Evolutionary conservation across 129 eudicot species (phyloP).

Genomic region (Centrapalus pauciflorus): DNA sequence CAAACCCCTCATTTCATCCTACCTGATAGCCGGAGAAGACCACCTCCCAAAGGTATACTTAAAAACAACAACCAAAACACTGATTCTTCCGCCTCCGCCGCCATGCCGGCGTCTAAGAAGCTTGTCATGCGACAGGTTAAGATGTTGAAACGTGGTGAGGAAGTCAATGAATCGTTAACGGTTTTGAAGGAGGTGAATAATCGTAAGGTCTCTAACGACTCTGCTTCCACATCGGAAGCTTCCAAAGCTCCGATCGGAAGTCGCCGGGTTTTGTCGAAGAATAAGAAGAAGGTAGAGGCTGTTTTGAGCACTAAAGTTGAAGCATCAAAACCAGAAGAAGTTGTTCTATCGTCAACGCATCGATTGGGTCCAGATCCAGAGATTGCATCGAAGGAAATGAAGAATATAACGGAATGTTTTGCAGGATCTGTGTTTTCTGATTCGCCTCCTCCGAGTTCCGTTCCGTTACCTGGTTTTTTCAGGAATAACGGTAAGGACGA

Average conservation of each 20-base stretch:
- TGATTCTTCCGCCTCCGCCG: neutral
- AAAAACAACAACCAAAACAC: neutral
- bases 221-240: neutral
- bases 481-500: neutral
- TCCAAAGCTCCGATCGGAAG: neutral
- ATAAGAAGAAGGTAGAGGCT: neutral
- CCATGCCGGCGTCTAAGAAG: neutral
- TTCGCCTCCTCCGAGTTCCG: conserved; percentile 50
- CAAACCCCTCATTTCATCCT: neutral
- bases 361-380: conserved; percentile 1
- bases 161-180: neutral
- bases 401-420: conserved; percentile 8
- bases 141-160: conserved; percentile 46
- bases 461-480: conserved; percentile 45
- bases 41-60: neutral
- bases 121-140: conserved; percentile 37
- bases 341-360: neutral
- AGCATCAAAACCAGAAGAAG: neutral
- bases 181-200: neutral
- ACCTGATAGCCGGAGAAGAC: conserved; percentile 20
- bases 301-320: neutral
- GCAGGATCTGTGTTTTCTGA: conserved; percentile 32
- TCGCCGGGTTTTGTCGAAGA: neutral
- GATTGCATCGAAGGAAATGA: neutral
- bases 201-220: neutral